Percentiles rank a stretch among this genome's conserved stretches.
Evolutionary conservation across 2,329 filamentous ascomycete species (phyloP).

Genomic region (Fusarium sp.): DNA sequence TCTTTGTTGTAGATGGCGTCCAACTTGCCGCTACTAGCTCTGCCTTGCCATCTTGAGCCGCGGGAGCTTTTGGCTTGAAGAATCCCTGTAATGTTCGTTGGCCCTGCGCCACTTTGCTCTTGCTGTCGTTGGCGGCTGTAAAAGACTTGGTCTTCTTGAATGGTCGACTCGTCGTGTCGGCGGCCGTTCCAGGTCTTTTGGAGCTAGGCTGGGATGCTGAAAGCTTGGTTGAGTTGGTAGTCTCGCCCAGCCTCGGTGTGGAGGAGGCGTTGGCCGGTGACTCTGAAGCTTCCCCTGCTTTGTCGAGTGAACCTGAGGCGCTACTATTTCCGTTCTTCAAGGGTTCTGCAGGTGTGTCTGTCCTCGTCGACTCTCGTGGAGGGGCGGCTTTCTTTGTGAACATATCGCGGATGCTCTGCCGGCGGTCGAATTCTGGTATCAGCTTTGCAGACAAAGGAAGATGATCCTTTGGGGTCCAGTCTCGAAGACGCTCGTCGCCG

Average conservation of each 20-base stretch:
- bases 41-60: conserved; percentile 12
- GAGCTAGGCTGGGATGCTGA: not conserved
- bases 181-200: conserved; percentile 29
- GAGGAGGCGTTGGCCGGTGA: not conserved
- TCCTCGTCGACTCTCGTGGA: conserved; percentile 4
- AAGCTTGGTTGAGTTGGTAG: not conserved
- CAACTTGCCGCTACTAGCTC: conserved; percentile 3
- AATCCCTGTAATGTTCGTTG: conserved; percentile 78
- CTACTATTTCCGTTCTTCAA: not conserved
- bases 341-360: not conserved
- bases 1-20: conserved; percentile 27
- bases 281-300: not conserved
- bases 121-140: conserved; percentile 39
- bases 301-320: not conserved
- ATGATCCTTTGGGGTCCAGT: conserved; percentile 73
- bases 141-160: conserved; percentile 43
- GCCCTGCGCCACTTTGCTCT: conserved; percentile 45
- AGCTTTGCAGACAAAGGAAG: conserved; percentile 82
- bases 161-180: conserved; percentile 7
- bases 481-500: conserved; percentile 69
- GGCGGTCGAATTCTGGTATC: conserved; percentile 86
- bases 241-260: not conserved
- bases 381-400: conserved; percentile 62
- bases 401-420: conserved; percentile 92
- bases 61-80: conserved; percentile 66